phyloP scores from a whole-genome alignment of 257 asterid genomes.

The Nicotiana otophora region DNA sequence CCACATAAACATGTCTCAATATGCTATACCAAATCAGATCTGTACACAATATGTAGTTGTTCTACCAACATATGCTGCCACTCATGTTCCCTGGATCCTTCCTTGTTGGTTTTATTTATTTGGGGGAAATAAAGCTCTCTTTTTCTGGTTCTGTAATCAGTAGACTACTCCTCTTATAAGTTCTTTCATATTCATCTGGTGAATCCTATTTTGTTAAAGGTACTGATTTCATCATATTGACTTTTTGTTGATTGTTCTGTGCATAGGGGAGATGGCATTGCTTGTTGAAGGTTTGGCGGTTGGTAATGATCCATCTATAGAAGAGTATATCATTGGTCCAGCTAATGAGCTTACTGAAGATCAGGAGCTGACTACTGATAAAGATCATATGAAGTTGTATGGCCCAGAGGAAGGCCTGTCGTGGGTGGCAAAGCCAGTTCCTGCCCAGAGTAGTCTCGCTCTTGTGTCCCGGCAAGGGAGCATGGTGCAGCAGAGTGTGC shows the following conservation, averaged over 20 bases:
- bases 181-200: background rate
- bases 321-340: constrained; percentile 69
- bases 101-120: background rate
- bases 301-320: constrained; percentile 61
- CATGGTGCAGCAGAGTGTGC: constrained; percentile 43
- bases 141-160: background rate
- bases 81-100: background rate
- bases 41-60: background rate
- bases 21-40: background rate
- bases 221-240: background rate
- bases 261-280: constrained; percentile 69
- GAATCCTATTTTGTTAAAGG: background rate
- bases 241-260: constrained; percentile 10
- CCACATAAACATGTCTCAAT: background rate
- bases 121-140: background rate
- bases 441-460: constrained; percentile 55
- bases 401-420: constrained; percentile 78
- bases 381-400: constrained; percentile 48
- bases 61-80: background rate
- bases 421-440: constrained; percentile 60
- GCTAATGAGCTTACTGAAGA: constrained; percentile 43
- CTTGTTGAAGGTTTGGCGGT: constrained; percentile 68
- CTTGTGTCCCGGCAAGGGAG: constrained; percentile 62
- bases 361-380: constrained; percentile 29
- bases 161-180: background rate